Evolutionary conservation across 1,284 basidiomycete species (phyloP).

Genomic region (Sphaerobolus stellatus): DNA sequence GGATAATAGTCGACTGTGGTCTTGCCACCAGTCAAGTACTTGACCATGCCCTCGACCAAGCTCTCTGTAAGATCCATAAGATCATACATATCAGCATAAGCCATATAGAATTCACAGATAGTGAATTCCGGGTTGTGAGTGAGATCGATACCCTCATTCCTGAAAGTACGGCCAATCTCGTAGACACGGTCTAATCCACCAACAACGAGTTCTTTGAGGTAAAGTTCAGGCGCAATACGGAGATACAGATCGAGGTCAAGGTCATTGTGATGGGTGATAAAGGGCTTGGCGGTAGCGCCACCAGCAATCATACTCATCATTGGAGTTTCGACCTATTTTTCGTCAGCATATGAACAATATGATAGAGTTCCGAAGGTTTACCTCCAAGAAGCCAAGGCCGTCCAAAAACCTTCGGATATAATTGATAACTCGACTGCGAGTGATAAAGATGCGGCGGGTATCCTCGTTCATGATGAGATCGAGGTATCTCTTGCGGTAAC

Average conservation of each 20-base stretch:
- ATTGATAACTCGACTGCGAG: conserved; percentile 85
- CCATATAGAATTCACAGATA: conserved; percentile 99
- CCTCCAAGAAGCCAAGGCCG: conserved; percentile 91
- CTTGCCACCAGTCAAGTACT: conserved; percentile 78
- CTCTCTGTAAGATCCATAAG: conserved; percentile 96
- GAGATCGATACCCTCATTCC: conserved; percentile 98
- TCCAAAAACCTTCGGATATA: conserved; percentile 93
- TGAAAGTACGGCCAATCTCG: conserved; percentile 97
- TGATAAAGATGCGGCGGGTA: conserved; percentile 90
- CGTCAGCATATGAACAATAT: background rate
- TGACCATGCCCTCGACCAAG: conserved; percentile 91
- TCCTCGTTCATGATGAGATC: conserved; percentile 95
- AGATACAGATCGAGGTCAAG: conserved; percentile 97
- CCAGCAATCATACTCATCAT: conserved; percentile 98
- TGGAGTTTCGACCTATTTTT: conserved; percentile 82
- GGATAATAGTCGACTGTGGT: conserved; percentile 91
- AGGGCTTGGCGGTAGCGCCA: conserved; percentile 97
- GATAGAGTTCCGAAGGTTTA: conserved; percentile 14
- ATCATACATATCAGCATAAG: conserved; percentile 99
- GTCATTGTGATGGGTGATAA: conserved; percentile 99
- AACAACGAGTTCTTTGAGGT: conserved; percentile 96
- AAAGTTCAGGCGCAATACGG: conserved; percentile 96
- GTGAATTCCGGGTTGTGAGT: conserved; percentile 98
- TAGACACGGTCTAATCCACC: conserved; percentile 97
- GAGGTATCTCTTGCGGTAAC: conserved; percentile 98